Evolutionary conservation across 1,284 basidiomycete genomes (phyloP), one percentile per base, ranked within the genome.

Genomic region (Malassezia pachydermatis): DNA sequence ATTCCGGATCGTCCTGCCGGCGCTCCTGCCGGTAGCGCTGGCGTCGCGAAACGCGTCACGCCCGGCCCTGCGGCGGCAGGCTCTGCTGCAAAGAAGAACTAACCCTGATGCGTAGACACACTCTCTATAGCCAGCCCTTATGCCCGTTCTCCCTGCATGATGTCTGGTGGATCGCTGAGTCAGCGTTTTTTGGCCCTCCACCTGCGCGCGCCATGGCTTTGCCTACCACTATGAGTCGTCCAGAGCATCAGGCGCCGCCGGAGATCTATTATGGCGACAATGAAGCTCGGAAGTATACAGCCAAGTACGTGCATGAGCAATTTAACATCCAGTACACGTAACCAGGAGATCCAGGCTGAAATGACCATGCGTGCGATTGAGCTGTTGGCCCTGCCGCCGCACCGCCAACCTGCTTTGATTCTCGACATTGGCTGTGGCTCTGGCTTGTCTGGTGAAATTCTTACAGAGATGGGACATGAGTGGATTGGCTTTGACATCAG

Each of bases 401-500:
- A 48, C 30, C 64, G 32, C 40, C 53, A 57, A 17, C 67, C 67
- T 1, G 67, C 59, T 1, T 54, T 86, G 65, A 75, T 99, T 10
- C 80, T 98, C 30, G 94, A 99, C 72, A 90, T 99, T 54, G 94
- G 94, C 1, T 98, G 92, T 67, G 94, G 94, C 5, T 89, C 86
- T n/a, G 94, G 94, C 2, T 74, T 99, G n/a, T 89, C 86, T 22
- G 94, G 94, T 4, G 92, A 98, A 74, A 88, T 98, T 59, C 76
- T 99, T 41, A 88, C 90, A 51, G 88, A 95, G 63, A 82, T 88
- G 62, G 92, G 94, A 0, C 84, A 98, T 70, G 75, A 83, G 36
- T 99, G 94, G 94, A 80, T 87, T 6, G 94, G 94, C 4, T 81
- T 90, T 13, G 94, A 98, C 72, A 84, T 98, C 54, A 84, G 89